These are phyloP conservation scores for Oryza glaberrima DNA, from an alignment of 176 grass and related monocot species.

Conservation along the genomic window DNA sequence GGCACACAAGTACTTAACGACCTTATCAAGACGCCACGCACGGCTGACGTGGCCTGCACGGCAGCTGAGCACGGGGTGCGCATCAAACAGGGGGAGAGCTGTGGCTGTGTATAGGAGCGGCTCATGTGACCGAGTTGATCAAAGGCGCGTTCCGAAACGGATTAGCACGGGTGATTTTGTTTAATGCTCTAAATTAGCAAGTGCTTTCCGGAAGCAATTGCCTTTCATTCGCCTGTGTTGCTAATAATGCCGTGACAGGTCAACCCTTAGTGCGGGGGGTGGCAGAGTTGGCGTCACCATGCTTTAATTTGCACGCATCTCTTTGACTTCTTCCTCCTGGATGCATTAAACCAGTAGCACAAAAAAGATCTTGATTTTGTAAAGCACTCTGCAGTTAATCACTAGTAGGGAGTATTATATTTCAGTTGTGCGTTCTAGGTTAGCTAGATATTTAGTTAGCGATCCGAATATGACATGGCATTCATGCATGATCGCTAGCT, in stretches of 20 bases:
- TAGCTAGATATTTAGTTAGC: not conserved
- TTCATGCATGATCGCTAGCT: not conserved
- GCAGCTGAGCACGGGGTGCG: not conserved
- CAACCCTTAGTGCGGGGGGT: slow-evolving; percentile 42
- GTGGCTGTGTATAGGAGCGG: not conserved
- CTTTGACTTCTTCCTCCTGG: not conserved
- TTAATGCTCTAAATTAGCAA: not conserved
- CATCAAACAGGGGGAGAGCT: not conserved
- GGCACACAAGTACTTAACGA: not conserved
- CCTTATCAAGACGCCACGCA: slow-evolving; percentile 29
- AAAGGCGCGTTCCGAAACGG: slow-evolving; percentile 23
- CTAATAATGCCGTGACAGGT: slow-evolving; percentile 7
- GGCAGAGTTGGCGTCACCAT: slow-evolving; percentile 35
- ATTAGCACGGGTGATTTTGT: slow-evolving; percentile 23
- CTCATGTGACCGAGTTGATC: not conserved
- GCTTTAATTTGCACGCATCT: not conserved
- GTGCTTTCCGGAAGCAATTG: not conserved
- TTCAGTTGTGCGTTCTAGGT: not conserved
- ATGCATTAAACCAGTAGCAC: not conserved
- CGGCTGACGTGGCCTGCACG: not conserved
- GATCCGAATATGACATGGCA: not conserved
- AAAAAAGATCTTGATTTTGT: not conserved
- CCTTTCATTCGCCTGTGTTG: slow-evolving; percentile 3
- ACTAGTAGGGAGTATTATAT: not conserved
- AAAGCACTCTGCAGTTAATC: not conserved